Base-by-base conservation (phyloP, 768 basidiomycete genomes). In the Mycena galericulata region DNA sequence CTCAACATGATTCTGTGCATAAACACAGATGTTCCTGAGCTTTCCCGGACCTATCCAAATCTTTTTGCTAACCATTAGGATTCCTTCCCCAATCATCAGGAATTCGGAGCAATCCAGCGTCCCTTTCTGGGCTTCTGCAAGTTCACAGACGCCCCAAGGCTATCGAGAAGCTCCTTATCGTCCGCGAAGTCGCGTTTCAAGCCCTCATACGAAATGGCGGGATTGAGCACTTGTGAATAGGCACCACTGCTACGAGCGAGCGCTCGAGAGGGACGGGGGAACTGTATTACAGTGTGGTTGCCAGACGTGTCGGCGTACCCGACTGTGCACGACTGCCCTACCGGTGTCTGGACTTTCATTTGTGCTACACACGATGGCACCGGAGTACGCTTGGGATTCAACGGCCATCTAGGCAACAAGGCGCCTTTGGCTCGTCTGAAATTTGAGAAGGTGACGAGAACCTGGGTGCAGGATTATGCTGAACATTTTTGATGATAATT, bases 361-460 rank as follows among this genome's bases (percentile, higher is more conserved):
- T 53, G 51, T 53, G 51, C 51, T 34, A 53, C 51, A 36, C 30
- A 53, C 34, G 51, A 53, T 18, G 51, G 51, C n/a, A 32, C 51
- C 51, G 51, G 51, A 53, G 51, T 53, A 34, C 51, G 51, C 51
- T 53, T 53, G 51, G 51, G 51, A 53, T 53, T 53, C 51, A 53
- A 53, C 51, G 51, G 51, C 51, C 51, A 53, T 53, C 51, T 53
- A 18, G 51, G 51, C 29, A 53, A 53, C 51, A 53, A 53, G 51
- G 34, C 51, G 10, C 34, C 34, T 10, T 53, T 53, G 51, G 34
- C 29, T 32, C 51, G 51, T n/a, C n/a, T n/a, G n/a, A n/a, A n/a
- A n/a, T n/a, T 53, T 17, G 47, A 49, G 47, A 49, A 49, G 47
- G 47, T 49, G 26, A 49, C 47, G 26, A 49, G 24, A 4, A 49